Percentiles rank a stretch among this genome's conserved stretches.
Evolutionary conservation across 148 eudicot genomes (phyloP).

Genomic region (Tetragonia tetragonoides): DNA sequence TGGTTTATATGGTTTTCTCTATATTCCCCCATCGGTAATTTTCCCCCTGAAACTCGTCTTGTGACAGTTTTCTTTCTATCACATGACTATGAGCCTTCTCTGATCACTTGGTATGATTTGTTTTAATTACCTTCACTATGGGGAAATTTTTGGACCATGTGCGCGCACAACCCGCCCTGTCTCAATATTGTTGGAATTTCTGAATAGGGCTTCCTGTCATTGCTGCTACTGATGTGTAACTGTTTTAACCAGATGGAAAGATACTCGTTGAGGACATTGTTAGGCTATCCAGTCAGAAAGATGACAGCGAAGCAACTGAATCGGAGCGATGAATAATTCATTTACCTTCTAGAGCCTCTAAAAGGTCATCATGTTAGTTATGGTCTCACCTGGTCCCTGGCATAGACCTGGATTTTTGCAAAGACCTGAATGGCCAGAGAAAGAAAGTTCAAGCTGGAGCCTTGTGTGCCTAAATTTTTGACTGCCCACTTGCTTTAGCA

Average conservation of each 20-base stretch:
- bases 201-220: not conserved
- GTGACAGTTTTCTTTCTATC: not conserved
- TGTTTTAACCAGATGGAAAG: constrained; percentile 45
- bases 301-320: constrained; percentile 44
- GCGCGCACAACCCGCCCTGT: not conserved
- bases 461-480: constrained; percentile 20
- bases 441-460: constrained; percentile 7
- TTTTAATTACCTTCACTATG: not conserved
- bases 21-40: not conserved
- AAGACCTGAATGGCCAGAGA: not conserved
- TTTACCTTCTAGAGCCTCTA: not conserved
- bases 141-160: too few species aligned
- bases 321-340: constrained; percentile 32
- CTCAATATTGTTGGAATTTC: not conserved
- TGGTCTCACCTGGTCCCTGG: not conserved
- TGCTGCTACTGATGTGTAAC: not conserved
- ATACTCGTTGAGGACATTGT: constrained; percentile 72
- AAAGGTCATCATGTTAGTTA: not conserved
- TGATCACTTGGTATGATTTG: not conserved
- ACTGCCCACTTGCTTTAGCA: constrained; percentile 7
- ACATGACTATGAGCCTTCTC: not conserved
- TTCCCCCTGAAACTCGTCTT: too few species aligned
- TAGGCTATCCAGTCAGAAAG: constrained; percentile 51
- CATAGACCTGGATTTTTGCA: not conserved
- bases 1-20: not conserved